Conservation (phyloP, 2,329 filamentous ascomycete genomes). For the Juglanconis juglandina region DNA sequence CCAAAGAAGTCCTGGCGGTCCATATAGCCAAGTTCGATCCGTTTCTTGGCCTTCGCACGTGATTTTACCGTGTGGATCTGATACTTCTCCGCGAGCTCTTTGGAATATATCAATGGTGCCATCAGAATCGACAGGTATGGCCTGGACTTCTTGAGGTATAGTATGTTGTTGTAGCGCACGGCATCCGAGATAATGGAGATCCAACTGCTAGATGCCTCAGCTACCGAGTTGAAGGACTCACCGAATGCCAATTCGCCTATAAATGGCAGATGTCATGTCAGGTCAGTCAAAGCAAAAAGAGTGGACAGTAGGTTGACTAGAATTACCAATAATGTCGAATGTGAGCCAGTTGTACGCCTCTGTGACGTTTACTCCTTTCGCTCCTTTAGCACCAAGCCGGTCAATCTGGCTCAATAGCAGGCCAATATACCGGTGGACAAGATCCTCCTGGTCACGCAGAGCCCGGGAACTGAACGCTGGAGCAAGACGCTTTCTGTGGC, state of each 20-base stretch:
- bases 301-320: neutral
- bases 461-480: neutral
- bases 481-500: neutral
- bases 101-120: no score
- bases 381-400: neutral
- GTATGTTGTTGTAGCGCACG: neutral
- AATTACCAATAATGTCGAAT: neutral
- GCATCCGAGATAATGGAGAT: constrained; percentile 15
- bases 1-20: no score
- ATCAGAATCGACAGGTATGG: neutral
- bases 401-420: neutral
- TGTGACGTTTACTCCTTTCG: neutral
- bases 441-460: neutral
- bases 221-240: constrained; percentile 17
- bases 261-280: neutral
- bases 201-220: constrained; percentile 8
- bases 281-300: neutral
- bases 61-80: no score
- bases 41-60: no score
- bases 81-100: no score
- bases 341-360: neutral
- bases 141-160: neutral
- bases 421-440: neutral
- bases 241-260: constrained; percentile 18
- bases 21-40: no score